A percentile compares a stretch with the other conserved stretches of the same genome.
phyloP scores from a whole-genome alignment of 1,284 basidiomycete species.

The Marasmius oreades region DNA sequence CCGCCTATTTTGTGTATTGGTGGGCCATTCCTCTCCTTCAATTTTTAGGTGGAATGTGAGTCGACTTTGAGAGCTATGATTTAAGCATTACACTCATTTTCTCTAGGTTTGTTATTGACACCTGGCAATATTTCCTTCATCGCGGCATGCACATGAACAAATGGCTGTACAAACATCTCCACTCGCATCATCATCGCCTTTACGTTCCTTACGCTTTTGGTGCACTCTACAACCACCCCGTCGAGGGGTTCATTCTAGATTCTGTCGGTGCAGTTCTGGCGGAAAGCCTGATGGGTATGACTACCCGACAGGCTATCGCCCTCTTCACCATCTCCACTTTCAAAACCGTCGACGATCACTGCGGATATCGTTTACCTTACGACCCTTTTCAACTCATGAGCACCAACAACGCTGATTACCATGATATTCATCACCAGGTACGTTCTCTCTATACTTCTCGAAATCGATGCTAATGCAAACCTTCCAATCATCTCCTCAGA shows the following conservation, averaged over 20 bases:
- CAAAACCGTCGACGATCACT: slow-evolving; percentile 99
- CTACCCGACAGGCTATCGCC: slow-evolving; percentile 80
- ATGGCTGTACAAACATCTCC: slow-evolving; percentile 88
- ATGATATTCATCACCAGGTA: slow-evolving; percentile 97
- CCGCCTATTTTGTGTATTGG: slow-evolving; percentile 85
- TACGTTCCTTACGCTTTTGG: slow-evolving; percentile 98
- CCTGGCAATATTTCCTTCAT: slow-evolving; percentile 98
- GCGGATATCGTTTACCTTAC: slow-evolving; percentile 87
- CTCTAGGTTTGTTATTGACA: slow-evolving; percentile 88
- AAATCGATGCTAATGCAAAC: slow-evolving; percentile 8
- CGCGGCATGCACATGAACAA: slow-evolving; percentile 90
- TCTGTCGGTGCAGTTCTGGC: slow-evolving; percentile 80
- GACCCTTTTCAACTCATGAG: slow-evolving; percentile 88
- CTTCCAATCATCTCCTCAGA: slow-evolving; percentile 40
- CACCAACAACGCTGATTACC: slow-evolving; percentile 95
- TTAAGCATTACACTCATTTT: slow-evolving; percentile 11
- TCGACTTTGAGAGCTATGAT: slow-evolving; percentile 18
- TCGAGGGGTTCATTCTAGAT: slow-evolving; percentile 94
- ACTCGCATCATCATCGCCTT: slow-evolving; percentile 94
- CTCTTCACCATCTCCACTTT: slow-evolving; percentile 83
- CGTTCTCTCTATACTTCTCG: slow-evolving; percentile 15
- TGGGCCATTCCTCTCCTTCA: slow-evolving; percentile 85
- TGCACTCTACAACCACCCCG: slow-evolving; percentile 95
- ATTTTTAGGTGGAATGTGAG: slow-evolving; percentile 83
- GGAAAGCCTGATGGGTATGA: slow-evolving; percentile 69